Evolutionary conservation across 148 eudicot species (phyloP).

Genomic region (Rhododendron vialii): DNA sequence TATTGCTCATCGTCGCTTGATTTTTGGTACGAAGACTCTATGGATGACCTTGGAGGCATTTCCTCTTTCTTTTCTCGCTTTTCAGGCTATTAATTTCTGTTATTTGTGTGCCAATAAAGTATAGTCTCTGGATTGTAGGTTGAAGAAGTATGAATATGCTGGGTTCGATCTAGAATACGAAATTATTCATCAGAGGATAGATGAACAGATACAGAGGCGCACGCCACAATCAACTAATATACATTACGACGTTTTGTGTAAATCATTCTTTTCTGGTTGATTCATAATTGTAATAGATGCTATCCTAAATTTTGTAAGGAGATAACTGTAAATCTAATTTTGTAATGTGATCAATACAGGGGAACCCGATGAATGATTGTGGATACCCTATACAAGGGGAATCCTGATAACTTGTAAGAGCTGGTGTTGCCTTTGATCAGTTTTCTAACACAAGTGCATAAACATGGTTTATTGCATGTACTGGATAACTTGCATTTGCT

Average conservation of each 20-base stretch:
- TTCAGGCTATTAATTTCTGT: not conserved
- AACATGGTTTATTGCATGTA: not conserved
- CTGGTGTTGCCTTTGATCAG: not conserved
- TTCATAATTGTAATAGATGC: not conserved
- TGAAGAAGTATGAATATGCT: slow-evolving; percentile 45
- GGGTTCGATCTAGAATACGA: not conserved
- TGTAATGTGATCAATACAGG: not conserved
- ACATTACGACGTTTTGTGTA: not conserved
- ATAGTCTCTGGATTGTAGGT: slow-evolving; percentile 27
- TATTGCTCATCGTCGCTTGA: not conserved
- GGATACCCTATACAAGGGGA: not conserved
- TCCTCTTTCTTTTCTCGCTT: not conserved
- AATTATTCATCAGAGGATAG: not conserved
- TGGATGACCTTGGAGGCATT: not conserved
- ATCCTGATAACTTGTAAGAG: not conserved
- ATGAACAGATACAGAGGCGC: not conserved
- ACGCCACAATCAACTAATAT: not conserved
- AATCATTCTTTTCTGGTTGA: not conserved
- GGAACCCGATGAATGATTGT: not conserved
- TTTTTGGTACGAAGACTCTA: not conserved
- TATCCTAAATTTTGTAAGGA: not conserved
- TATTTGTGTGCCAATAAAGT: not conserved
- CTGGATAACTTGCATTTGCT: not conserved
- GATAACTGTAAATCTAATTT: not conserved
- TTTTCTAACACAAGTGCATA: not conserved